Evolutionary conservation across 176 grass and related monocot species (phyloP), one percentile per base, ranked within the genome.

Genomic region (Canna indica): DNA sequence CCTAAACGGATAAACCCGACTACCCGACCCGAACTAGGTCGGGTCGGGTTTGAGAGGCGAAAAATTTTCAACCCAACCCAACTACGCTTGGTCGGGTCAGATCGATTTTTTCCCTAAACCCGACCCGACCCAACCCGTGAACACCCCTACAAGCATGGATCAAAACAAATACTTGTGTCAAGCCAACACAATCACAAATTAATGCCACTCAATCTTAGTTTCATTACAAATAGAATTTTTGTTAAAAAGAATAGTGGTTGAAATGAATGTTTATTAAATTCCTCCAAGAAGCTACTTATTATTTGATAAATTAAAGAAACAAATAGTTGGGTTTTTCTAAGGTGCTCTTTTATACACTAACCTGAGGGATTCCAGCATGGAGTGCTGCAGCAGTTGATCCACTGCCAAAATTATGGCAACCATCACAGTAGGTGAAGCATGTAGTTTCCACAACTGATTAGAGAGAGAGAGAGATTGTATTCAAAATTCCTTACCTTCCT

Each of bases 381-480:
- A 96, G 77, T 48, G 83, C 88, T 76, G 86, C 93, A 81, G 88
- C 83, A 64, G 81, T 87, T 26, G 88, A 89, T 62, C 93, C 93
- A 74, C 93, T 96, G 71, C 64, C 17, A 54, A 58, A 83, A 82
- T 44, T 25, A 81, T 11, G 12, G 64, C 24, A 74, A 20, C 57
- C 9, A 64, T 78, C 54, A 77, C 24, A 61, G 7, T 24, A 47
- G 53, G 9, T 41, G 47, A 69, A 69, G 33, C 11, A 44, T 14
- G 22, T 39, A 53, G 9, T 42, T 24, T 1, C 39, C 38, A n/a
- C 41, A 58, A 68, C 32, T 1, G 14, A 0, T 7, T 32, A 9
- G 3, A 30, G 36, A 10, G 35, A 41, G 2, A 9, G 18, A 44
- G 3, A 11, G 1, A 11, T 10, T 44, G 2, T 10, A 44, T 44